Percentiles rank a stretch among this genome's conserved stretches.
Conservation (phyloP, 805 yeast genomes). For the Debaryomyces maramus region DNA sequence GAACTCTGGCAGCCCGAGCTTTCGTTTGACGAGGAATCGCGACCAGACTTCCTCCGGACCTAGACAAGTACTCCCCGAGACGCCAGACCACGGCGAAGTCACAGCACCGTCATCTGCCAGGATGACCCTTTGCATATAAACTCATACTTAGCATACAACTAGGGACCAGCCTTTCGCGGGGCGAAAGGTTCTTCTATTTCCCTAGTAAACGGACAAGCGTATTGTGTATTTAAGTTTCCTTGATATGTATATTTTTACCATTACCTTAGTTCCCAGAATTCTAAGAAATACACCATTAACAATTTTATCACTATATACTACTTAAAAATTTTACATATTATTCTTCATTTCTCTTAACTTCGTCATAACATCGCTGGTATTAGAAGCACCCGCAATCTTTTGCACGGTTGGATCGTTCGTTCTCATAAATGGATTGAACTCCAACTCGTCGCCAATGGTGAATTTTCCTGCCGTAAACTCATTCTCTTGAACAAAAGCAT, state of each 20-base stretch:
- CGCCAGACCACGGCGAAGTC: no score
- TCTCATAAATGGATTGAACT: conserved; percentile 89
- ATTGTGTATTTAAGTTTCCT: no score
- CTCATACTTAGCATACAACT: no score
- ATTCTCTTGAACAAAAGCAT: conserved; percentile 47
- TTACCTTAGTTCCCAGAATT: no score
- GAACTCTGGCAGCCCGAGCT: conserved; percentile 75
- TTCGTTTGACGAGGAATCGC: conserved; percentile 42
- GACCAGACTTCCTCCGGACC: conserved; percentile 65
- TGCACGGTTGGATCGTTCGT: conserved; percentile 63
- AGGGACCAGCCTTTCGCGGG: no score
- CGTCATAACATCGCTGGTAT: conserved; percentile 62
- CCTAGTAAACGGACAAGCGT: no score
- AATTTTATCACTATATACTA: no score
- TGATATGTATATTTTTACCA: no score
- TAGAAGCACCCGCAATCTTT: conserved; percentile 53
- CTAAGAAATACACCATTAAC: no score
- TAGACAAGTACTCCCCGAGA: neutral
- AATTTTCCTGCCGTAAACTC: conserved; percentile 84
- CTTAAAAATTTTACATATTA: conserved; percentile 29
- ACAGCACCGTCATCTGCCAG: no score
- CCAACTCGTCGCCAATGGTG: conserved; percentile 79
- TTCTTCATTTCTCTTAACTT: conserved; percentile 78
- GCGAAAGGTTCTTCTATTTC: no score
- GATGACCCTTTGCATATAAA: no score